Percentiles rank a stretch among this genome's conserved stretches.
Evolutionary conservation across 495 filamentous ascomycete species (phyloP).

Genomic region (Penicillium goetzii): DNA sequence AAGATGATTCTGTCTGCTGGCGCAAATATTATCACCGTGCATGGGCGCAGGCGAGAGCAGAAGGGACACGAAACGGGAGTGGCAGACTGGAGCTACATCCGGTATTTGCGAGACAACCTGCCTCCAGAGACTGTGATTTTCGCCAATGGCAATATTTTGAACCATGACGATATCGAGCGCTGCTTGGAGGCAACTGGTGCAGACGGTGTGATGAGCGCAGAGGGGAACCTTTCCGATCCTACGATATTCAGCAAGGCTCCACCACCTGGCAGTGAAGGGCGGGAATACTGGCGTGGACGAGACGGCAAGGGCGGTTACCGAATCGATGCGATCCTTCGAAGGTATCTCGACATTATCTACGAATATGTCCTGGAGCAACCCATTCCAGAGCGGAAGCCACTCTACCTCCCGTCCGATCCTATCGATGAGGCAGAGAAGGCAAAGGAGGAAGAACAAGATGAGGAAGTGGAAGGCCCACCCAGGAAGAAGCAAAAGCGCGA

Average conservation of each 20-base stretch:
- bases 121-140: slow-evolving; percentile 90
- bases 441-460: slow-evolving; percentile 38
- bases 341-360: slow-evolving; percentile 90
- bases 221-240: slow-evolving; percentile 91
- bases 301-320: slow-evolving; percentile 86
- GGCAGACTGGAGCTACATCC: slow-evolving; percentile 86
- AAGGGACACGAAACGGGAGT: slow-evolving; percentile 95
- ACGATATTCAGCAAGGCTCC: slow-evolving; percentile 78
- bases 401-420: slow-evolving; percentile 73
- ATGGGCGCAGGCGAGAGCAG: slow-evolving; percentile 86
- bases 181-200: slow-evolving; percentile 87
- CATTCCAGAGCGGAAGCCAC: slow-evolving; percentile 64
- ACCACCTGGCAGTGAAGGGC: slow-evolving; percentile 60
- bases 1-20: slow-evolving; percentile 85
- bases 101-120: slow-evolving; percentile 80
- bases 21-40: slow-evolving; percentile 89
- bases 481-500: slow-evolving; percentile 67
- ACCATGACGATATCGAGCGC: slow-evolving; percentile 73
- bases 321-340: slow-evolving; percentile 81
- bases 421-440: slow-evolving; percentile 42
- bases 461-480: slow-evolving; percentile 45
- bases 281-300: slow-evolving; percentile 82
- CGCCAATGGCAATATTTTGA: slow-evolving; percentile 93
- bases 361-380: slow-evolving; percentile 66
- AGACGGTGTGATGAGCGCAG: slow-evolving; percentile 94